Percentiles rank a stretch among this genome's conserved stretches.
These are phyloP conservation scores for Pseudogymnoascus sp. DNA, from an alignment of 2,329 filamentous ascomycete species.

Conservation along the genomic window DNA sequence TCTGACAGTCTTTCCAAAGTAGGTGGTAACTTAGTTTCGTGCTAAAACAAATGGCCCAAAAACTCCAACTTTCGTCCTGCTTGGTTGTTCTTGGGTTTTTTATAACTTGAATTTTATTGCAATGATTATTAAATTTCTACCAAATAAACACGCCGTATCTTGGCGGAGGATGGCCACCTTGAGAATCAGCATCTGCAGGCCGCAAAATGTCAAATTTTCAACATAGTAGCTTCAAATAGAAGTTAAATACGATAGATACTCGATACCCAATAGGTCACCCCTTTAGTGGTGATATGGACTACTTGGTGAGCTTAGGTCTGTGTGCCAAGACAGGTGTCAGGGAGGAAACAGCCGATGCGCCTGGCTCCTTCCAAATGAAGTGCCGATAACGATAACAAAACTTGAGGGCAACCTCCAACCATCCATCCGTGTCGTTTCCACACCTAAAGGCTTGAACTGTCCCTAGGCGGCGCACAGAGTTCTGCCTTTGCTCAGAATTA, in stretches of 20 bases:
- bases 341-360: background rate
- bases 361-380: background rate
- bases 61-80: background rate
- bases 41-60: background rate
- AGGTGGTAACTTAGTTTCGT: background rate
- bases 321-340: background rate
- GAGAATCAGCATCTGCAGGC: background rate
- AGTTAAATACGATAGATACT: background rate
- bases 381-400: slow-evolving; percentile 5
- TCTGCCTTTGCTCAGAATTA: background rate
- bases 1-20: background rate
- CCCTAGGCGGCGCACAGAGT: background rate
- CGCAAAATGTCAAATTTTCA: background rate
- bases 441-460: background rate
- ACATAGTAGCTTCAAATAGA: background rate
- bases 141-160: background rate
- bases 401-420: background rate
- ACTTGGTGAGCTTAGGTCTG: background rate
- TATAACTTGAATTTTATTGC: background rate
- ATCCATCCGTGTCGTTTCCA: slow-evolving; percentile 1
- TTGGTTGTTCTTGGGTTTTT: background rate
- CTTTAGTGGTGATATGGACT: background rate
- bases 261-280: background rate
- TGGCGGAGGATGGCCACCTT: background rate
- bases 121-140: background rate